Evolutionary conservation across 2,329 filamentous ascomycete genomes (phyloP), one percentile per base, ranked within the genome.

Genomic region (Ophiostoma fasciatum): DNA sequence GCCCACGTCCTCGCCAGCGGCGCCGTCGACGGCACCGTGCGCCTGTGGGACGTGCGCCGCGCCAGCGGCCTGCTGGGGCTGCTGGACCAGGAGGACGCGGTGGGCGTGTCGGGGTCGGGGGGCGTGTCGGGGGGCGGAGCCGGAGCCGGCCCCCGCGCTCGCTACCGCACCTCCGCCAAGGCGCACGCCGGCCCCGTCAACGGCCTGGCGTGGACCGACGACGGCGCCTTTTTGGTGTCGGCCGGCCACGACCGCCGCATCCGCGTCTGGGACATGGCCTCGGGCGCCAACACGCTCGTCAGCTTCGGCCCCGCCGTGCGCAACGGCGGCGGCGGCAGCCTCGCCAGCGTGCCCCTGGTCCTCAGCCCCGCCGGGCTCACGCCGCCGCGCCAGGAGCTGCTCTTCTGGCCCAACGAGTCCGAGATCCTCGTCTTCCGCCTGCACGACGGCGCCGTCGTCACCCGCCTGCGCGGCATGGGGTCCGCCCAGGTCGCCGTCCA

Each of bases 161-260:
- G n/a, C 20, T 17, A 28, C 29, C 70, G 58, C 51, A 62, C 47
- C 49, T 59, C 67, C 3, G 68, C 68, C 4, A 68, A 66, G 43
- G 84, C 88, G 0, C 88, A 96, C 49, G 67, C 70, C 10, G 85
- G 82, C 4, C 72, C 83, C 1, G 84, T 92, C 2, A 94, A 94
- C 42, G 82, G 82, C 1, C 61, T 94, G 7, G 66, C 76, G 1
- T 96, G 85, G 84, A 87, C 81, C 1, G 76, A 83, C 41, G 77
- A 84, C 50, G 84, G 84, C 1, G 64, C 62, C 12, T 77, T 80
- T 51, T 64, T 96, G 14, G 65, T 94, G 11, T 84, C 81, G 1
- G 71, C 82, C 2, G 87, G 85, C 0, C 80, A 92, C 39, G 90
- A 96, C 52, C 68, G 82, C 33, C 73, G 79, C 8, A 78, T 96